Base-by-base conservation (phyloP, 805 yeast species). In the Kazachstania kunashirensis region DNA sequence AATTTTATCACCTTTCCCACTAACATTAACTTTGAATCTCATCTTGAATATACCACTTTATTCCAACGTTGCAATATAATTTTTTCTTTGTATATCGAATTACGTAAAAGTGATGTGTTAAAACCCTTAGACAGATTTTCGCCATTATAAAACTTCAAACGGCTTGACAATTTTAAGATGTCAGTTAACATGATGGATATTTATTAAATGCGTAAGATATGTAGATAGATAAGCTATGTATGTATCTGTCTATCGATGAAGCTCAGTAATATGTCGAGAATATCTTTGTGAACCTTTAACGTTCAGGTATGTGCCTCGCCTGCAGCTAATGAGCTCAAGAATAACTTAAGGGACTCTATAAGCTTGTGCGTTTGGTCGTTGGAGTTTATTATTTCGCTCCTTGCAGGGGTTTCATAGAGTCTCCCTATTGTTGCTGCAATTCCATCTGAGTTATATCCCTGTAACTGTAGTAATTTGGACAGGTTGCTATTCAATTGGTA, bases 11-110 rank as follows among this genome's bases (percentile, higher is more conserved):
- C 36, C 37, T 13, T 31, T 41, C 6, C 46, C 43, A 0, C 50
- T 45, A 4, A 53, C 41, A 14, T 53, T 49, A 1, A 67, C 47
- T 43, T 67, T 68, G 15, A 71, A 41, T 40, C 63, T 60, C 71
- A 67, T 67, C 9, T 17, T 8, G 8, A 9, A 8, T 23, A 23
- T 23, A 11, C 24, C 24, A n/a, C n/a, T n/a, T n/a, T n/a, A n/a
- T n/a, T n/a, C n/a, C n/a, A n/a, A n/a, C n/a, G n/a, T n/a, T n/a
- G n/a, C n/a, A n/a, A n/a, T n/a, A n/a, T n/a, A n/a, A n/a, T n/a
- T n/a, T 23, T 23, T 23, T 8, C 24, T 11, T 23, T 23, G 11
- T 11, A 9, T 11, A 9, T 23, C 11, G 8, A 23, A 23, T 23
- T 11, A 8, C 11, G 11, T 11, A 23, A 11, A 23, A 23, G 24